Evolutionary conservation across 2,329 filamentous ascomycete genomes (phyloP).

Genomic region (Hypoxylon sp.): DNA sequence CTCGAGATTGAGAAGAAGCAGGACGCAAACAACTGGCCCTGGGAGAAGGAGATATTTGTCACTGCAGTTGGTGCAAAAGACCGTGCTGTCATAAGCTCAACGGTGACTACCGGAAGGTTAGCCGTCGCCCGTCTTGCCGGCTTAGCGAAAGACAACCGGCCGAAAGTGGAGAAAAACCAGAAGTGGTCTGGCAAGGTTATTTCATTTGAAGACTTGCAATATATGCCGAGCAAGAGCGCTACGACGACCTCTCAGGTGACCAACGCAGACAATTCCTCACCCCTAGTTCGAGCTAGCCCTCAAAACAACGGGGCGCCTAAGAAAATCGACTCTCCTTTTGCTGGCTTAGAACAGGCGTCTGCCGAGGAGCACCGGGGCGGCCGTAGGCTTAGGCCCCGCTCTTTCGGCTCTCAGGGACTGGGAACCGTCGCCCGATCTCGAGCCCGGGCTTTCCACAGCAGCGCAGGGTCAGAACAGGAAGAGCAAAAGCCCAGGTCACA

Average conservation of each 20-base stretch:
- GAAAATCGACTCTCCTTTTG: conserved; percentile 20
- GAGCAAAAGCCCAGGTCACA: not conserved
- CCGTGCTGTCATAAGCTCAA: conserved; percentile 42
- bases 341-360: conserved; percentile 37
- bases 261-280: not conserved
- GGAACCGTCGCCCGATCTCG: conserved; percentile 3
- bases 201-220: conserved; percentile 56
- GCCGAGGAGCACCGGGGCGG: conserved; percentile 7
- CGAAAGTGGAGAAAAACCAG: conserved; percentile 54
- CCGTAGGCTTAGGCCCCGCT: conserved; percentile 1
- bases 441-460: conserved; percentile 33
- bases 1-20: conserved; percentile 43
- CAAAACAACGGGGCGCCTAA: not conserved
- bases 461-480: not conserved
- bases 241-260: not conserved
- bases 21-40: conserved; percentile 46
- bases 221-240: conserved; percentile 33
- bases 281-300: not conserved
- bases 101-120: conserved; percentile 50
- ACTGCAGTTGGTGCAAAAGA: conserved; percentile 53
- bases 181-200: conserved; percentile 56
- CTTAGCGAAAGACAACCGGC: conserved; percentile 47
- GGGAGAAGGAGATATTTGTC: conserved; percentile 54
- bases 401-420: conserved; percentile 4
- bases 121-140: conserved; percentile 54